Evolutionary conservation across 225 moss, liverwort and hornwort genomes (phyloP), one percentile per base, ranked within the genome.

Genomic region (Anthoceros angustus): DNA sequence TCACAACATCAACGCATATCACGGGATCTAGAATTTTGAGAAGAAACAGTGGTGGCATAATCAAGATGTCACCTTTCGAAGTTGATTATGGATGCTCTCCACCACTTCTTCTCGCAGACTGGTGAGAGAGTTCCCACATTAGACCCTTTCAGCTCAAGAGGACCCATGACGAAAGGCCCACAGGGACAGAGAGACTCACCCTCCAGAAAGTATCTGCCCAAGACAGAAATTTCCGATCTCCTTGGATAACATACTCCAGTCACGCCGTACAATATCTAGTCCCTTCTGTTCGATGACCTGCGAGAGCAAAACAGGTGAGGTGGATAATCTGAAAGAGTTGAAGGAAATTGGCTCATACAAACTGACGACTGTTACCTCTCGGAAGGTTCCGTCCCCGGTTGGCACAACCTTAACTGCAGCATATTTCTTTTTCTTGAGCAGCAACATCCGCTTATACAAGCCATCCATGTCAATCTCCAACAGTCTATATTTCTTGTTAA

Each of bases 231-330:
- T 98, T 62, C 98, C 98, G 24, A 98, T 98, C 38, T 98, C 98
- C 69, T 98, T 98, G 41, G 98, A 98, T 6, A 98, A 75, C 11
- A 83, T 77, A 86, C 92, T 92, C 98, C 98, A 98, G 69, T 98
- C 98, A 71, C 98, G 86, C 65, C 98, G 80, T 40, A 98, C 98
- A 42, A 98, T 98, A 69, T 98, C 98, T 41, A 98, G 89, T 67
- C 98, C 98, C 69, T 98, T 98, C 70, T 98, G 98, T 76, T 98
- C 98, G 14, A 89, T 92, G 41, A 86, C 78, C 95, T 98, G 86
- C 65, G 14, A 40, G 25, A 70, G 43, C 62, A 18, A 50, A 5
- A 16, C 7, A 62, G 25, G 42, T 41, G 15, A 39, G 5, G 66
- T 45, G 7, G 23, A 45, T 20, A 41, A 21, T 10, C 2, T 66